Conservation (phyloP, 2,329 filamentous ascomycete species). For the Talaromyces verruculosus region DNA sequence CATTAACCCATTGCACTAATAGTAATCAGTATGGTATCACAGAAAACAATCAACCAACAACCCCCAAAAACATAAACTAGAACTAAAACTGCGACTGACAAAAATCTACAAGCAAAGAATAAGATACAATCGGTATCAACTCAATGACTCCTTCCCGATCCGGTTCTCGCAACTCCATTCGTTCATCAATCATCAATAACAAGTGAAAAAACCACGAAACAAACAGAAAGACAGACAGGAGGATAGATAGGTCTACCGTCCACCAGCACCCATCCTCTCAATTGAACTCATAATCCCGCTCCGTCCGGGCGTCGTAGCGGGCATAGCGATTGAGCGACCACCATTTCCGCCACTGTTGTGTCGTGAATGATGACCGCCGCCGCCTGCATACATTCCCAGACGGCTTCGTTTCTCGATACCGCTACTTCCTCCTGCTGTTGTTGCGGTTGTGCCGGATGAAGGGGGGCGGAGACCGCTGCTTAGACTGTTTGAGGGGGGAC, state of each 20-base stretch:
- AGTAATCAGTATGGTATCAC: slow-evolving; percentile 11
- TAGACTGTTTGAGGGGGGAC: background rate
- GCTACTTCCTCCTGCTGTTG: slow-evolving; percentile 29
- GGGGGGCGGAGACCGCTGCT: slow-evolving; percentile 35
- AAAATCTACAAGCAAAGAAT: background rate
- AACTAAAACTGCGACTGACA: background rate
- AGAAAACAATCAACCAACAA: background rate
- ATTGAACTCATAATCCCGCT: slow-evolving; percentile 82
- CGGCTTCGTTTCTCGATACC: slow-evolving; percentile 27
- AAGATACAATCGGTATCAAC: background rate
- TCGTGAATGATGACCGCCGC: slow-evolving; percentile 32
- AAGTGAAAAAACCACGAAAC: background rate
- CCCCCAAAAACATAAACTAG: background rate
- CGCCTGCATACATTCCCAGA: slow-evolving; percentile 32
- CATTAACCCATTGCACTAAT: slow-evolving; percentile 11
- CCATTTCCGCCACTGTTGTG: slow-evolving; percentile 41
- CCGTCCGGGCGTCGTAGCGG: slow-evolving; percentile 46
- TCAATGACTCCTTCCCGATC: background rate
- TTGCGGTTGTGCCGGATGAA: slow-evolving; percentile 25
- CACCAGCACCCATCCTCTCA: slow-evolving; percentile 73
- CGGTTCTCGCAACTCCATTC: background rate
- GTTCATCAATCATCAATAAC: background rate
- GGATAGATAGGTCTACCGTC: slow-evolving; percentile 14
- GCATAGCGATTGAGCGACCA: slow-evolving; percentile 35
- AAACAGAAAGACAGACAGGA: background rate